Base-by-base conservation (phyloP, 257 asterid species). In the Nicotiana undulata region DNA sequence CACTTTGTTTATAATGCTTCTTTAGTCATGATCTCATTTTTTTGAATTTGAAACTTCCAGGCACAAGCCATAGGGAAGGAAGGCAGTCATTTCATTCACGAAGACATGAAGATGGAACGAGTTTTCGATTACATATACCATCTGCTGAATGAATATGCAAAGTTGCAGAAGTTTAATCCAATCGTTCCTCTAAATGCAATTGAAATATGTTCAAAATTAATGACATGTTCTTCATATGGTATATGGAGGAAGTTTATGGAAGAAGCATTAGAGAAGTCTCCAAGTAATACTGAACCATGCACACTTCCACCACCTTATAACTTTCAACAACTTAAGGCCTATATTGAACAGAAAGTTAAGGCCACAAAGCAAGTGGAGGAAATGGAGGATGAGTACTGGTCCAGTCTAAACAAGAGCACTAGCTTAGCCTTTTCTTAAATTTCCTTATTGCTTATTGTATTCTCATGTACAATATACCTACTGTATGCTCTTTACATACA, bases 121-220 rank as follows among this genome's bases (percentile, higher is more conserved):
- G 18, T 81, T 3, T 72, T 68, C 22, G 83, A 81, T 53, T 81
- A 72, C 63, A 81, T 72, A 12, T 72, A 68, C 80, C 80, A 59
- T n/a, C 17, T 81, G 15, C 6, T 81, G 22, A 81, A 32, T 28
- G 80, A 81, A 34, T 81, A 81, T 9, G 68, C 80, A 5, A 81
- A 81, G 53, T 46, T 81, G 26, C 44, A 68, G n/a, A 81, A 12
- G 5, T 81, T 68, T 51, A 26, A 72, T 34, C 83, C 83, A 37
- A 12, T 53, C 24, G 72, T 68, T 16, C 83, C 83, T 20, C 79
- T 13, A 58, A n/a, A n/a, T n/a, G 80, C 83, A 5, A 63, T 49
- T 56, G 79, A 68, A 17, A 40, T 81, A 3, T 81, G 83, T 55
- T 55, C 80, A 9, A 75, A 81, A 53, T 12, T 60, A 58, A 55